Conservation (phyloP, 2,329 filamentous ascomycete genomes). For the Venturia effusa region DNA sequence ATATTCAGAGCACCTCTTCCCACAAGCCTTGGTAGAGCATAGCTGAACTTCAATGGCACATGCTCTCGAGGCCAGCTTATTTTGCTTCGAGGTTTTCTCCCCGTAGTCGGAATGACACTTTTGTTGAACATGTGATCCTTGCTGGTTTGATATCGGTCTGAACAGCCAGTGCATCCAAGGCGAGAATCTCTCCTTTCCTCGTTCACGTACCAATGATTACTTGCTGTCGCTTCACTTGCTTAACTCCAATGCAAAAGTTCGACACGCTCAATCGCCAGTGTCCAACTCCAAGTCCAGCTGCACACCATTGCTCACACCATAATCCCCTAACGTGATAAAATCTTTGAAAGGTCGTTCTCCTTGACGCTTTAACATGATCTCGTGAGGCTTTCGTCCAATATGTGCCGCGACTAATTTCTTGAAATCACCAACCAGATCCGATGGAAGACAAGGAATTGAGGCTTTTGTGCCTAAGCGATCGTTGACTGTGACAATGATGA, state of each 20-base stretch:
- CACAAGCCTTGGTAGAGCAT: neutral
- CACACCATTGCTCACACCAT: constrained; percentile 87
- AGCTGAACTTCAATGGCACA: neutral
- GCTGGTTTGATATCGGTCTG: neutral
- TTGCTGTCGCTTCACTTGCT: neutral
- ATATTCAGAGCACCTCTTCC: too few relatives aligned
- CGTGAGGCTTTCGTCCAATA: constrained; percentile 79
- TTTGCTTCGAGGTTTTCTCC: neutral
- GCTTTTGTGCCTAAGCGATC: constrained; percentile 95
- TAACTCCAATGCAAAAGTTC: neutral
- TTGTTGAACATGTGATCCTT: too few relatives aligned
- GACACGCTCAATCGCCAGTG: constrained; percentile 6
- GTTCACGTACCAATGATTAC: neutral
- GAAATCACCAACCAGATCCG: constrained; percentile 57
- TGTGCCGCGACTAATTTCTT: constrained; percentile 85
- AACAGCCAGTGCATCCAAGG: neutral
- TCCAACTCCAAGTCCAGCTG: constrained; percentile 33
- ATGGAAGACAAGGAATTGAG: constrained; percentile 77
- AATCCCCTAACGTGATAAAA: constrained; percentile 75
- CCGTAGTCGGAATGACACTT: neutral
- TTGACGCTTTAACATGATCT: constrained; percentile 86
- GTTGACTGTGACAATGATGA: constrained; percentile 92
- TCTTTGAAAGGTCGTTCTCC: constrained; percentile 93
- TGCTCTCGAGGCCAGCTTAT: neutral
- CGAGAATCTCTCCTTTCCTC: neutral